Evolutionary conservation across 805 yeast genomes (phyloP).

Genomic region (Metschnikowia hibisci): DNA sequence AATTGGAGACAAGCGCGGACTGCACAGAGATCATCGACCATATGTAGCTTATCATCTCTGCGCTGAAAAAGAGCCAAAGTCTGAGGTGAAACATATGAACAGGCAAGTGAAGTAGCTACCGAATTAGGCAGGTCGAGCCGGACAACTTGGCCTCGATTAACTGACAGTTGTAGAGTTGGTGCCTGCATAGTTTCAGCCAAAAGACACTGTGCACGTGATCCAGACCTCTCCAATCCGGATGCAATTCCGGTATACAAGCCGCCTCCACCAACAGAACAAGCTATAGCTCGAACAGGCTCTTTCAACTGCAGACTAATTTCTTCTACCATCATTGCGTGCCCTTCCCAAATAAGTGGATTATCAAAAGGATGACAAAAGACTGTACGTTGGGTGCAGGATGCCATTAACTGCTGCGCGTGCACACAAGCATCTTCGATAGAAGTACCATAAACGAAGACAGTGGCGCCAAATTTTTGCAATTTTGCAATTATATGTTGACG

Average conservation of each 20-base stretch:
- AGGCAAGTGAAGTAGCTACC: conserved; percentile 63
- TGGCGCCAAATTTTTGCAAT: conserved; percentile 48
- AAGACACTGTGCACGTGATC: conserved; percentile 29
- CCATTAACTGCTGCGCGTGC: conserved; percentile 31
- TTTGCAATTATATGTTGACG: conserved; percentile 43
- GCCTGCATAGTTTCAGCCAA: conserved; percentile 61
- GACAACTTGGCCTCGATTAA: conserved; percentile 44
- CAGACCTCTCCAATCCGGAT: conserved; percentile 33
- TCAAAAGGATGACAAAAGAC: conserved; percentile 57
- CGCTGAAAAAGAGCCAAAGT: conserved; percentile 36
- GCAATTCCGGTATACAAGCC: conserved; percentile 53
- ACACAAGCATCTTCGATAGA: conserved; percentile 50
- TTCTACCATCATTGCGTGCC: conserved; percentile 39
- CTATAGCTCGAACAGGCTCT: conserved; percentile 38
- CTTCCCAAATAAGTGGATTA: conserved; percentile 50
- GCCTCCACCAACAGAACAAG: conserved; percentile 58
- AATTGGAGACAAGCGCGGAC: conserved; percentile 48
- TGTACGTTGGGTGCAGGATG: conserved; percentile 17
- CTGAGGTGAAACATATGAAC: conserved; percentile 50
- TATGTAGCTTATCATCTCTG: conserved; percentile 16
- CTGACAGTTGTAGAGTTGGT: conserved; percentile 52
- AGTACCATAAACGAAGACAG: conserved; percentile 43
- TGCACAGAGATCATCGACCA: conserved; percentile 51
- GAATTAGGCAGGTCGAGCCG: conserved; percentile 45
- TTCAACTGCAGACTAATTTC: conserved; percentile 36